phyloP scores from a whole-genome alignment of 2,329 filamentous ascomycete genomes.

The Alternaria viburni region DNA sequence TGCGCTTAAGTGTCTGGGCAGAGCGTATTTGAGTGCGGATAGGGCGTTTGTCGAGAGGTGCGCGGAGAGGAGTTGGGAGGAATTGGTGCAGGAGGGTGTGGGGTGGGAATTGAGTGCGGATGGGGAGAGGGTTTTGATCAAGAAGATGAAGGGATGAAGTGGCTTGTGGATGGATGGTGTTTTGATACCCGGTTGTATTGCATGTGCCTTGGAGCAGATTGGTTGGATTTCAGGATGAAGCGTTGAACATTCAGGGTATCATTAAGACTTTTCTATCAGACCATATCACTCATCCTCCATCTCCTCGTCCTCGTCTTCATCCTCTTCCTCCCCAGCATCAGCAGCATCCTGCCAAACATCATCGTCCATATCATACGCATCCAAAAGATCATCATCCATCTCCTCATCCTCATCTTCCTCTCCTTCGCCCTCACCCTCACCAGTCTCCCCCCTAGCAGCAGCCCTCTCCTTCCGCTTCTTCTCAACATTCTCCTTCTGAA shows the following conservation, averaged over 20 bases:
- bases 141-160: constrained; percentile 57
- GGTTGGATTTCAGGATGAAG: background rate
- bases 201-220: background rate
- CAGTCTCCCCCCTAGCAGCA: constrained; percentile 35
- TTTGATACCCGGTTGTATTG: background rate
- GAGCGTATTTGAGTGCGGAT: constrained; percentile 78
- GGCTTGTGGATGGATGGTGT: constrained; percentile 34
- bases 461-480: constrained; percentile 73
- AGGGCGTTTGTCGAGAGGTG: constrained; percentile 71
- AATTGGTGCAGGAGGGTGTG: constrained; percentile 73
- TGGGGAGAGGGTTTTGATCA: constrained; percentile 76
- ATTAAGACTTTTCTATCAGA: constrained; percentile 21
- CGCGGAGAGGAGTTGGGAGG: constrained; percentile 73
- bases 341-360: constrained; percentile 60
- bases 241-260: constrained; percentile 41
- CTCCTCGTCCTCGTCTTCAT: constrained; percentile 56
- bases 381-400: constrained; percentile 51
- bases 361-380: constrained; percentile 58
- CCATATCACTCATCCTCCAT: constrained; percentile 51
- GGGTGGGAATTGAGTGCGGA: constrained; percentile 78
- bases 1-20: constrained; percentile 84
- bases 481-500: constrained; percentile 90
- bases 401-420: constrained; percentile 60
- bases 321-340: constrained; percentile 56
- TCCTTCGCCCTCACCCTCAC: constrained; percentile 52